These are phyloP conservation scores for Podila minutissima DNA, from an alignment of 192 early-diverging fungal species.

Conservation along the genomic window DNA sequence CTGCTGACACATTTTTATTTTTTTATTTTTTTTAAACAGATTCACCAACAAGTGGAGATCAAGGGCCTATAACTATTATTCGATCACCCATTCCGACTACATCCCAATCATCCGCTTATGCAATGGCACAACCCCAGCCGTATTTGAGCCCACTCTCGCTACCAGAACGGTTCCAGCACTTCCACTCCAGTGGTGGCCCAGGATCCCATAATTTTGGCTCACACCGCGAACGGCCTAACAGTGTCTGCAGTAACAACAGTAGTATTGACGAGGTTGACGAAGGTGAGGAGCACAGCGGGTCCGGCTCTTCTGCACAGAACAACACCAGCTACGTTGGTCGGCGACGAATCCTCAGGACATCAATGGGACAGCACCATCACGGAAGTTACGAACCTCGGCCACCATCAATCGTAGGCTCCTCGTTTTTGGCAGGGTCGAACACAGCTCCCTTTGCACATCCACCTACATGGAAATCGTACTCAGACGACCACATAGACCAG, in stretches of 20 bases:
- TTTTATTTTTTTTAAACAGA: conserved; percentile 1
- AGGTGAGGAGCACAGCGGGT: conserved; percentile 26
- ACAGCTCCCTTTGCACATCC: conserved; percentile 6
- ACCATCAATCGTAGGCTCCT: conserved; percentile 14
- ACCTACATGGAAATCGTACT: conserved; percentile 12
- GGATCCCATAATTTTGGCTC: conserved; percentile 7
- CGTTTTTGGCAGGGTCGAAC: neutral
- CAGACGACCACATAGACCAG: conserved; percentile 33
- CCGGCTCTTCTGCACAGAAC: conserved; percentile 16
- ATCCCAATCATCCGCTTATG: conserved; percentile 36
- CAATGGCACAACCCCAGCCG: conserved; percentile 24
- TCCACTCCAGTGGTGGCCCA: conserved; percentile 22
- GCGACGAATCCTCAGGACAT: conserved; percentile 4
- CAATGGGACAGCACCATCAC: conserved; percentile 15
- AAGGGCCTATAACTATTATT: conserved; percentile 43
- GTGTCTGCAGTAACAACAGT: conserved; percentile 40
- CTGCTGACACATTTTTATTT: neutral
- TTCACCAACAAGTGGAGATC: conserved; percentile 16
- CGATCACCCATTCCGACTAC: conserved; percentile 35
- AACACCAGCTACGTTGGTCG: conserved; percentile 19
- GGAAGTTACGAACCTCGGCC: conserved; percentile 12
- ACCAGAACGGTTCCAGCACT: conserved; percentile 47
- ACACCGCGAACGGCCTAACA: conserved; percentile 27
- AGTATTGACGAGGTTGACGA: conserved; percentile 45
- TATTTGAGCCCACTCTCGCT: conserved; percentile 27